Percentiles rank a stretch among this genome's conserved stretches.
These are phyloP conservation scores for Wallacemonas sp. DNA, from an alignment of 208 protist species.

Conservation along the genomic window DNA sequence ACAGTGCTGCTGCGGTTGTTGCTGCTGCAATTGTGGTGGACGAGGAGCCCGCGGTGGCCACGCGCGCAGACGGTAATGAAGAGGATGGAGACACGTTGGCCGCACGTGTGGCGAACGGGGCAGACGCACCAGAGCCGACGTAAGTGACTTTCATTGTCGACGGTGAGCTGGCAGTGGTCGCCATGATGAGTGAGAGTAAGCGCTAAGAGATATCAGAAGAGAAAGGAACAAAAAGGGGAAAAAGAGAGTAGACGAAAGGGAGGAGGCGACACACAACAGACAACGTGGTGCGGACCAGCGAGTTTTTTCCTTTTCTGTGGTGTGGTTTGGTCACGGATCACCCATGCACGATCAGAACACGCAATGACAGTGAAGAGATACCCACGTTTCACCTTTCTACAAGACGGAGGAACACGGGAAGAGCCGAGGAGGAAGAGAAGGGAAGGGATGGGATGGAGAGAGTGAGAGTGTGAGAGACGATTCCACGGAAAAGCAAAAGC, in stretches of 20 bases:
- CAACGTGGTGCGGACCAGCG: neutral
- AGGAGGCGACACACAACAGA: neutral
- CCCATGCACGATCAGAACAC: too few species aligned
- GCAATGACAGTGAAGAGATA: too few species aligned
- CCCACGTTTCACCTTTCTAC: too few species aligned
- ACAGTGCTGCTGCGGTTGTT: neutral
- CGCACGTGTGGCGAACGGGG: neutral
- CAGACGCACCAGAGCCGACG: constrained; percentile 7
- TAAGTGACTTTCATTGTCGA: constrained; percentile 10
- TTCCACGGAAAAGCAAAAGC: too few species aligned
- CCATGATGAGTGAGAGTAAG: neutral
- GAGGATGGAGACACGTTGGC: neutral
- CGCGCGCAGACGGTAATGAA: neutral
- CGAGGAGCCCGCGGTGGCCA: neutral
- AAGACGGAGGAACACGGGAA: too few species aligned
- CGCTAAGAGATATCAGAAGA: too few species aligned
- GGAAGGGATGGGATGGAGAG: too few species aligned
- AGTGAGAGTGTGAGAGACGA: too few species aligned
- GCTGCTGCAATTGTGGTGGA: neutral
- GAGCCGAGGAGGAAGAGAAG: too few species aligned
- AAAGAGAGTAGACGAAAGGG: neutral
- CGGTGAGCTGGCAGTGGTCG: neutral
- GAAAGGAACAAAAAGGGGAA: neutral
- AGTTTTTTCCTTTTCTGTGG: too few species aligned
- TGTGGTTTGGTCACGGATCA: too few species aligned